Evolutionary conservation across 257 asterid genomes (phyloP).

Genomic region (Primulina eburnea): DNA sequence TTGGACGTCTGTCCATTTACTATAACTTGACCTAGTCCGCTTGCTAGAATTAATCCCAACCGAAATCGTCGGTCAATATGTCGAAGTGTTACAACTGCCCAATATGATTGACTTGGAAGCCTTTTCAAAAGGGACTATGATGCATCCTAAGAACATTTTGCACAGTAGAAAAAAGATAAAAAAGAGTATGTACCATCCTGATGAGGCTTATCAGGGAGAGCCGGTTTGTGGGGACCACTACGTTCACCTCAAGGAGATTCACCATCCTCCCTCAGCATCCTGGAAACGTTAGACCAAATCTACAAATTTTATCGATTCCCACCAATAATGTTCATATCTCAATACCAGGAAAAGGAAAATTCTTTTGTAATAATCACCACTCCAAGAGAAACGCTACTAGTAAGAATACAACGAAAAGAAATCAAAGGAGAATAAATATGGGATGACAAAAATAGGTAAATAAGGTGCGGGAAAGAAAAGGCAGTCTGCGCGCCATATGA

Average conservation of each 20-base stretch:
- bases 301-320: slow-evolving; percentile 37
- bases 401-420: slow-evolving; percentile 2
- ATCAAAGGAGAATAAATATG: not conserved
- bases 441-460: not conserved
- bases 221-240: slow-evolving; percentile 57
- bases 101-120: slow-evolving; percentile 5
- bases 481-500: slow-evolving; percentile 13
- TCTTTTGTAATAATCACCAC: slow-evolving; percentile 21
- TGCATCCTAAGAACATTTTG: not conserved
- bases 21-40: too few relatives aligned
- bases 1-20: too few relatives aligned
- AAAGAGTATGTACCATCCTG: slow-evolving; percentile 40
- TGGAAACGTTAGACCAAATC: slow-evolving; percentile 50
- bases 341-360: slow-evolving; percentile 37
- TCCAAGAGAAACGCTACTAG: slow-evolving; percentile 1
- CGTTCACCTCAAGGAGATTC: slow-evolving; percentile 73
- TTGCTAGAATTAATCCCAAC: too few relatives aligned
- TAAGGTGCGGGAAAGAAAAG: slow-evolving; percentile 14
- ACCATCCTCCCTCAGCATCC: slow-evolving; percentile 94
- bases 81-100: slow-evolving; percentile 14
- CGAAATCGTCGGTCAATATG: too few relatives aligned
- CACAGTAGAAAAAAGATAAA: not conserved
- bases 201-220: slow-evolving; percentile 79
- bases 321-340: slow-evolving; percentile 63
- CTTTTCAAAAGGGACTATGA: slow-evolving; percentile 2